phyloP scores from a whole-genome alignment of 73 alveolate genomes.

The Paramecium pentaurelia region DNA sequence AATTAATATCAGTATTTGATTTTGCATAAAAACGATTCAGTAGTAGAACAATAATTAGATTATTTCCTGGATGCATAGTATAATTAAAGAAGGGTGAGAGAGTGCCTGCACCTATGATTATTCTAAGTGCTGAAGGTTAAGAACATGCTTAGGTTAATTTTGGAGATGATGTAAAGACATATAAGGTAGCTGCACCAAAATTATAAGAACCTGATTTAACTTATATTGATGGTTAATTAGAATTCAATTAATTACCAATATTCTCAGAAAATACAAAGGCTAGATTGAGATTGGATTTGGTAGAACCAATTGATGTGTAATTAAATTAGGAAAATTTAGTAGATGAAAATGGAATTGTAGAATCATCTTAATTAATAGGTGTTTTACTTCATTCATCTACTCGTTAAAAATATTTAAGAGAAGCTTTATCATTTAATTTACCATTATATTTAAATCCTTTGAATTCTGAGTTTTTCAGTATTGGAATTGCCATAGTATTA shows the following conservation, averaged over 20 bases:
- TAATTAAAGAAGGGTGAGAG: background rate
- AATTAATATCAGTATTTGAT: background rate
- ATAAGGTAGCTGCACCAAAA: conserved; percentile 6
- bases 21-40: background rate
- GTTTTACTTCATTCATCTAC: background rate
- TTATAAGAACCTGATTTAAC: background rate
- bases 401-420: background rate
- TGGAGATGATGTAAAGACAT: background rate
- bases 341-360: conserved; percentile 25
- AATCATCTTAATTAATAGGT: background rate
- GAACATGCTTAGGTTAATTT: background rate
- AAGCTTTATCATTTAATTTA: conserved; percentile 31
- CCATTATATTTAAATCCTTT: conserved; percentile 27
- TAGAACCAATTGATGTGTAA: conserved; percentile 20
- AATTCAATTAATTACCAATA: background rate
- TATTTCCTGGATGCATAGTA: conserved; percentile 13
- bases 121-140: background rate
- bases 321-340: background rate
- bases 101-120: conserved; percentile 33
- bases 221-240: conserved; percentile 10
- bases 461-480: background rate
- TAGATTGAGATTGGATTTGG: conserved; percentile 23
- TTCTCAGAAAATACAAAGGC: conserved; percentile 20
- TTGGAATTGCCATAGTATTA: background rate
- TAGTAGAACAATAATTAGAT: background rate